phyloP scores from a whole-genome alignment of 257 asterid species.

The Ajuga chamaepitys region DNA sequence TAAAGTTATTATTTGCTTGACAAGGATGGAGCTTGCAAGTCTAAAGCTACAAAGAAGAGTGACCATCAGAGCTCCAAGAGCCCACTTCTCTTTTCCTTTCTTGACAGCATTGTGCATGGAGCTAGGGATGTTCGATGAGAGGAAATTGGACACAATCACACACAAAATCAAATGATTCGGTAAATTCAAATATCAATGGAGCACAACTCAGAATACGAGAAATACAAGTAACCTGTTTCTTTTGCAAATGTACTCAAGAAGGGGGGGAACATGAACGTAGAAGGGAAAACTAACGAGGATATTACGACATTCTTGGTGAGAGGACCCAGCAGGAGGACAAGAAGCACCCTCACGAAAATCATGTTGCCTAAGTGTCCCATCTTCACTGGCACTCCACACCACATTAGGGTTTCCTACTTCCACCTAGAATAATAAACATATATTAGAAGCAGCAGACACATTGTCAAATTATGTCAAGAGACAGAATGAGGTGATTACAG shows the following conservation, averaged over 20 bases:
- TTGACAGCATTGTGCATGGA: neutral
- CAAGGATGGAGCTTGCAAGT: neutral
- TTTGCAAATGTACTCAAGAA: neutral
- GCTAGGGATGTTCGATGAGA: neutral
- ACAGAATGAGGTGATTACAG: conserved; percentile 49
- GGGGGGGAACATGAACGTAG: neutral
- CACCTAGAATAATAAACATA: conserved; percentile 44
- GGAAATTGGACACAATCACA: neutral
- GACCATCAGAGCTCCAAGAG: neutral
- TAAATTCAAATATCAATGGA: neutral
- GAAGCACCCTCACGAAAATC: conserved; percentile 96
- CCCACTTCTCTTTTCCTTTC: neutral
- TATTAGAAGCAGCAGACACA: conserved; percentile 11
- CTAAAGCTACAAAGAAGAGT: neutral
- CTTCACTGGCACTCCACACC: conserved; percentile 99
- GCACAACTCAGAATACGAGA: neutral
- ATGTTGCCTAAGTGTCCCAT: conserved; percentile 98
- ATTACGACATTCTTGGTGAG: conserved; percentile 91
- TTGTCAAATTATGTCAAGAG: conserved; percentile 6
- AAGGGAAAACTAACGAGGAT: conserved; percentile 65
- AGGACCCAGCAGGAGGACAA: conserved; percentile 92
- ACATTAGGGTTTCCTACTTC: conserved; percentile 93
- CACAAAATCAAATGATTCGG: neutral
- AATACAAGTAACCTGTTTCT: neutral
- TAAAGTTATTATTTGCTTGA: neutral